Evolutionary conservation across 225 moss, liverwort and hornwort species (phyloP).

Genomic region (Marchantia paleacea): DNA sequence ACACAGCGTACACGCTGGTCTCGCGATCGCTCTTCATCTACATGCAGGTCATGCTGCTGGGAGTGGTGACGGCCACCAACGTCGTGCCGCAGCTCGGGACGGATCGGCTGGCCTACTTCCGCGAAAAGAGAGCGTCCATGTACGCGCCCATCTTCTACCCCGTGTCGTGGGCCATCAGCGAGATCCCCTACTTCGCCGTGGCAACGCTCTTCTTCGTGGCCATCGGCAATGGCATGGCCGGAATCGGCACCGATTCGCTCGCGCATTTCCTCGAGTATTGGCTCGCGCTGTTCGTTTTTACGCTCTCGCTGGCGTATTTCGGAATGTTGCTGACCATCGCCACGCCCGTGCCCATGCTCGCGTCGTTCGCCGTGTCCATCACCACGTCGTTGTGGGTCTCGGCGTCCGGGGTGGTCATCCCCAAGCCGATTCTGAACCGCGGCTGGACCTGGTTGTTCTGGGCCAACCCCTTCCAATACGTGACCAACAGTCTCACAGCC

Average conservation of each 20-base stretch:
- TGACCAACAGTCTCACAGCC: slow-evolving; percentile 33
- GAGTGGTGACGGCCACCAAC: slow-evolving; percentile 32
- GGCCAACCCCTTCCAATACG: slow-evolving; percentile 34
- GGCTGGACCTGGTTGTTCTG: slow-evolving; percentile 22
- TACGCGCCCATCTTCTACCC: slow-evolving; percentile 35
- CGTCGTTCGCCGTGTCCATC: slow-evolving; percentile 32
- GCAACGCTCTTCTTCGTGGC: slow-evolving; percentile 28
- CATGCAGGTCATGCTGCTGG: slow-evolving; percentile 31
- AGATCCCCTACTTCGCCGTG: slow-evolving; percentile 29
- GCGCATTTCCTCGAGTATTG: slow-evolving; percentile 22
- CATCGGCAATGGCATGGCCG: slow-evolving; percentile 26
- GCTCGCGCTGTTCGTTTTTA: slow-evolving; percentile 31
- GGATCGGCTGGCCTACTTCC: slow-evolving; percentile 33
- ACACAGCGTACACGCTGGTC: not conserved
- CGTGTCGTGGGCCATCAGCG: slow-evolving; percentile 33
- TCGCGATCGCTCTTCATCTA: slow-evolving; percentile 38
- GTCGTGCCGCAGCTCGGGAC: slow-evolving; percentile 36
- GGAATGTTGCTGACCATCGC: slow-evolving; percentile 27
- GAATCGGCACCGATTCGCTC: slow-evolving; percentile 15
- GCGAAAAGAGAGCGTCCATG: slow-evolving; percentile 35
- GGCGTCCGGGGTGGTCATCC: slow-evolving; percentile 26
- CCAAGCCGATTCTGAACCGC: not conserved
- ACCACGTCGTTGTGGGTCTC: slow-evolving; percentile 22
- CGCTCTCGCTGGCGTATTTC: slow-evolving; percentile 28
- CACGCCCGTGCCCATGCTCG: slow-evolving; percentile 31